phyloP scores from a whole-genome alignment of 2,329 filamentous ascomycete genomes.

The Beauveria medogensis region DNA sequence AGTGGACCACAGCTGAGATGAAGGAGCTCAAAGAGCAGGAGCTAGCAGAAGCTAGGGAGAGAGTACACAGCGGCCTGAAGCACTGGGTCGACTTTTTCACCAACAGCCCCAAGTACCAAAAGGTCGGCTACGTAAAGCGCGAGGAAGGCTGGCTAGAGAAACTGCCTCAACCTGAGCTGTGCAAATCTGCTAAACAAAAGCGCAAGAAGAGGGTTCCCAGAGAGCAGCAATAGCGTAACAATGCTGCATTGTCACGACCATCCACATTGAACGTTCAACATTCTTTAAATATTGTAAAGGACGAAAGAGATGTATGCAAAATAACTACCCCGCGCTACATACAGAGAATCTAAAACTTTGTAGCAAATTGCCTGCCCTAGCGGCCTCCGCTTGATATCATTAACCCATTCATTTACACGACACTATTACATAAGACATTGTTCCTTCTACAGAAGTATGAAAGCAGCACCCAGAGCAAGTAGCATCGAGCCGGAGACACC shows the following conservation, averaged over 20 bases:
- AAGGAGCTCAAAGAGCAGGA: conserved; percentile 52
- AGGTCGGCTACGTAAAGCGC: conserved; percentile 66
- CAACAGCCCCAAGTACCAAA: conserved; percentile 71
- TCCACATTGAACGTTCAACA: not conserved
- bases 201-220: conserved; percentile 37
- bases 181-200: conserved; percentile 57
- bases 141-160: conserved; percentile 54
- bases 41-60: conserved; percentile 51
- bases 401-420: not conserved
- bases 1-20: conserved; percentile 48
- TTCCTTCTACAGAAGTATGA: conserved; percentile 31
- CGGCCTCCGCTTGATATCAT: conserved; percentile 3
- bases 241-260: not conserved
- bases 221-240: not conserved
- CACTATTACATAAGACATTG: not conserved
- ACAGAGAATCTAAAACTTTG: not conserved
- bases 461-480: conserved; percentile 32
- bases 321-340: not conserved
- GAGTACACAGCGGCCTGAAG: conserved; percentile 58
- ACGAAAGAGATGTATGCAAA: not conserved
- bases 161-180: conserved; percentile 55
- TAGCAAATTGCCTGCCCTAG: not conserved
- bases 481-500: conserved; percentile 35
- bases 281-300: not conserved
- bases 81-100: conserved; percentile 82